Evolutionary conservation across 164 flowering plant species (phyloP).

Genomic region (Warburgia ugandensis): DNA sequence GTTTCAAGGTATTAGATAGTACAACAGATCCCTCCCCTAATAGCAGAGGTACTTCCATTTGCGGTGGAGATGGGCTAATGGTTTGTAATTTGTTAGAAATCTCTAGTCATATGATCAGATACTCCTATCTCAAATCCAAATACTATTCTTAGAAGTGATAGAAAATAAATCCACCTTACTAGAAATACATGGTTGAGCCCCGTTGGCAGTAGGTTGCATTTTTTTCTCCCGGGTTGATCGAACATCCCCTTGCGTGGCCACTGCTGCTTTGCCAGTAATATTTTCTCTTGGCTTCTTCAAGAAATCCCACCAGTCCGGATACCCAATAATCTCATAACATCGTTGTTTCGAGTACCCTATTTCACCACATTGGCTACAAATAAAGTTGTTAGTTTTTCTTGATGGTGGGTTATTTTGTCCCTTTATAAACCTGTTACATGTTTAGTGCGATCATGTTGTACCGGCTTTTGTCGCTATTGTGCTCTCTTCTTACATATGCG

Average conservation of each 20-base stretch:
- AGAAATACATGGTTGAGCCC: not conserved
- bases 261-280: conserved; percentile 1
- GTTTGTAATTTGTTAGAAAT: not conserved
- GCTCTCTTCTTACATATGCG: not conserved
- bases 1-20: not conserved
- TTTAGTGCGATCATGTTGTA: too few species aligned
- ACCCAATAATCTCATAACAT: too few species aligned
- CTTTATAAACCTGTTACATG: too few species aligned
- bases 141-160: not conserved
- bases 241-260: not conserved
- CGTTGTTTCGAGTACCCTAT: not conserved
- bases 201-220: not conserved
- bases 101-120: conserved; percentile 2
- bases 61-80: not conserved
- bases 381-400: not conserved
- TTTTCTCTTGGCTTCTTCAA: not conserved
- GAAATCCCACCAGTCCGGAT: too few species aligned
- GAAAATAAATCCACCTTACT: not conserved
- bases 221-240: not conserved
- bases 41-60: not conserved
- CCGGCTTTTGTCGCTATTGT: too few species aligned
- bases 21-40: not conserved
- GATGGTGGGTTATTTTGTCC: not conserved
- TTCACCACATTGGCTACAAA: conserved; percentile 8
- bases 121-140: conserved; percentile 8